Conservation (phyloP, 78 protist species). For the Dictyostelium firmibasis region DNA sequence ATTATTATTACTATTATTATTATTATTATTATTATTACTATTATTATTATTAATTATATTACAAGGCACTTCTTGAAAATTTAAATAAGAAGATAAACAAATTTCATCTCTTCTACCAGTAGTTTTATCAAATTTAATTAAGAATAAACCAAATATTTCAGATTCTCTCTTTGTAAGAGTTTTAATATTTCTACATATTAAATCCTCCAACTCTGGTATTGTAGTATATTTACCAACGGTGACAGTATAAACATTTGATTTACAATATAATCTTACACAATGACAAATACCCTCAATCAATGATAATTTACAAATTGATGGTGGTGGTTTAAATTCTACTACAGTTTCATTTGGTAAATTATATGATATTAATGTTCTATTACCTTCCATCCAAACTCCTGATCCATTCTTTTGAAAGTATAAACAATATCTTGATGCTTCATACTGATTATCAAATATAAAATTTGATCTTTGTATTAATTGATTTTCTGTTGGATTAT, state of each 20-base stretch:
- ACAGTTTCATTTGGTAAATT: slow-evolving; percentile 71
- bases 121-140: background rate
- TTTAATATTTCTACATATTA: background rate
- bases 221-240: slow-evolving; percentile 25
- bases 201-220: slow-evolving; percentile 24
- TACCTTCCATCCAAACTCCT: slow-evolving; percentile 81
- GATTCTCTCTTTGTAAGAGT: background rate
- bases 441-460: slow-evolving; percentile 37
- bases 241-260: slow-evolving; percentile 1
- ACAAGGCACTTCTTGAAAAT: background rate
- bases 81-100: background rate
- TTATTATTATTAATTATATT: background rate
- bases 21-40: background rate
- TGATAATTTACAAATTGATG: slow-evolving; percentile 44
- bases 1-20: background rate
- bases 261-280: slow-evolving; percentile 34
- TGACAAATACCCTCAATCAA: slow-evolving; percentile 43
- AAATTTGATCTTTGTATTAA: background rate
- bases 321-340: slow-evolving; percentile 71
- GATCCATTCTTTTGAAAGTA: slow-evolving; percentile 66
- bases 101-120: background rate
- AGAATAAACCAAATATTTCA: slow-evolving; percentile 41
- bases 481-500: background rate
- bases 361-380: slow-evolving; percentile 41
- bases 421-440: slow-evolving; percentile 35